Evolutionary conservation across 768 basidiomycete genomes (phyloP).

Genomic region (Boletus bicolor): DNA sequence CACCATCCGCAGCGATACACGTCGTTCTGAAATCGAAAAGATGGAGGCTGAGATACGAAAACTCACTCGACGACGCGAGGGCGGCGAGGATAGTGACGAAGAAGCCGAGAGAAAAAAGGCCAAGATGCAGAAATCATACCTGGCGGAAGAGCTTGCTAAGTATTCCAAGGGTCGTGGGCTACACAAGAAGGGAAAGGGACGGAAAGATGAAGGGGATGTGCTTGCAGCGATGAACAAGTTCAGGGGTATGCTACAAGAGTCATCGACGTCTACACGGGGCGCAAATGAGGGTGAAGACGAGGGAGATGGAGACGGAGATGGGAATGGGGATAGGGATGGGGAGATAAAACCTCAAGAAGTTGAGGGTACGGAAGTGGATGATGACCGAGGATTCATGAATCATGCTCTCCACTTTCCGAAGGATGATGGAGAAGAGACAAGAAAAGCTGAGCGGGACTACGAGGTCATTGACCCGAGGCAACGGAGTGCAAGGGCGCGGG

Average conservation of each 20-base stretch:
- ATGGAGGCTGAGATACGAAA: conserved; percentile 89
- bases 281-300: conserved; percentile 19
- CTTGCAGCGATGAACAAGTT: conserved; percentile 68
- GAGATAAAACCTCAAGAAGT: conserved; percentile 34
- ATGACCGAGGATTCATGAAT: conserved; percentile 69
- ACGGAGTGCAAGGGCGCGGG: conserved; percentile 67
- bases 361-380: conserved; percentile 69
- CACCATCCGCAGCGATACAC: conserved; percentile 45
- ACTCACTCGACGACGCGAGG: conserved; percentile 58
- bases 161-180: conserved; percentile 66
- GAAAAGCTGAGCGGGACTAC: conserved; percentile 80
- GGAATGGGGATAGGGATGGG: conserved; percentile 3
- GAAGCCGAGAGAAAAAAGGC: conserved; percentile 53
- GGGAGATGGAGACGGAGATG: conserved; percentile 7
- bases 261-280: conserved; percentile 34
- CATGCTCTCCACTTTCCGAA: conserved; percentile 77
- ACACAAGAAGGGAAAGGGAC: conserved; percentile 53
- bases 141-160: conserved; percentile 80
- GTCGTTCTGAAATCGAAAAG: conserved; percentile 74
- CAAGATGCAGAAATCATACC: conserved; percentile 57
- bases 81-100: conserved; percentile 64
- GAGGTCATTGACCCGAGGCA: conserved; percentile 86
- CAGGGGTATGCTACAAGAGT: conserved; percentile 59
- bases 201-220: conserved; percentile 70
- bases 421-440: conserved; percentile 69